Percentiles rank a stretch among this genome's conserved stretches.
Evolutionary conservation across 257 asterid genomes (phyloP).

Genomic region (Ilex aquifolium): DNA sequence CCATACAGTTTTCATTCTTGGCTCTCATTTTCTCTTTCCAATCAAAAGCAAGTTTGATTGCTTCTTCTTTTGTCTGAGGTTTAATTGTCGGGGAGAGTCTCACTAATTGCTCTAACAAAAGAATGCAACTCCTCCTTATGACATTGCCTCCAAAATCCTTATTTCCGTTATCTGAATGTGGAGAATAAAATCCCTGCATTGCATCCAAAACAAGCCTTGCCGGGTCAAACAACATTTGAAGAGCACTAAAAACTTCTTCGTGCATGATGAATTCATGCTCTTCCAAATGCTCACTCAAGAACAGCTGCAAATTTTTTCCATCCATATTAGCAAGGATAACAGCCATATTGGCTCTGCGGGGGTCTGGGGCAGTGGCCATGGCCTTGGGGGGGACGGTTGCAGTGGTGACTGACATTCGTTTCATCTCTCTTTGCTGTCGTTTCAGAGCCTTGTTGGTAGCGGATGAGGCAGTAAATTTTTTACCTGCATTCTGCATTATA

Average conservation of each 20-base stretch:
- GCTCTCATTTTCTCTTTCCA: conserved; percentile 28
- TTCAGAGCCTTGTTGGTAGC: conserved; percentile 1
- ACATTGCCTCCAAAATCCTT: conserved; percentile 10
- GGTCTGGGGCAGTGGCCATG: background rate
- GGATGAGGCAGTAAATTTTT: background rate
- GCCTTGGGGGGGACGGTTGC: conserved; percentile 10
- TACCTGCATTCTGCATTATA: conserved; percentile 7
- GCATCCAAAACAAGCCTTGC: conserved; percentile 40
- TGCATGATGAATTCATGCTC: background rate
- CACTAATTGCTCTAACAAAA: conserved; percentile 33
- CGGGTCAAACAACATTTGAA: conserved; percentile 37
- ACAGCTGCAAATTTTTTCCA: background rate
- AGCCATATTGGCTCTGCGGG: conserved; percentile 15
- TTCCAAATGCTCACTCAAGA: background rate
- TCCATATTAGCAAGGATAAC: conserved; percentile 18
- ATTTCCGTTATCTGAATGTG: conserved; percentile 17
- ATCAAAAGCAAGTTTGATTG: conserved; percentile 30
- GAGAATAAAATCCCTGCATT: conserved; percentile 23
- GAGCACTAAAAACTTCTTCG: conserved; percentile 25
- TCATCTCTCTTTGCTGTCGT: background rate
- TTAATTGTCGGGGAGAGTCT: conserved; percentile 31
- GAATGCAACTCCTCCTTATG: conserved; percentile 17
- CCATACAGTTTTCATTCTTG: conserved; percentile 19
- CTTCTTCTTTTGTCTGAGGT: conserved; percentile 26
- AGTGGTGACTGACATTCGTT: background rate